A percentile compares a stretch with the other conserved stretches of the same genome.
Evolutionary conservation across 257 asterid genomes (phyloP).

Genomic region (Catharanthus roseus): DNA sequence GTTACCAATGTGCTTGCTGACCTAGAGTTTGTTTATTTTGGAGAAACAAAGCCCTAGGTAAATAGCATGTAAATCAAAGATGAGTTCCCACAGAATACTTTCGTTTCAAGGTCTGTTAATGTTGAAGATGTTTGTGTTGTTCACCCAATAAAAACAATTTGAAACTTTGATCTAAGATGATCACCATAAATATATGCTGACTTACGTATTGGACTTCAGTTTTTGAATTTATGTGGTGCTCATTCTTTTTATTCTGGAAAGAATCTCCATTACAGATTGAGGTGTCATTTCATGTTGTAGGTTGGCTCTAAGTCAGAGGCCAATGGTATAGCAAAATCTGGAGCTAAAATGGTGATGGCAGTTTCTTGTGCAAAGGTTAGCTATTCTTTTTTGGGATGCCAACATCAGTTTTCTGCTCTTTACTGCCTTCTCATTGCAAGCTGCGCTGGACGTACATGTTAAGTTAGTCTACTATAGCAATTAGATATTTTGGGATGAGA

Average conservation of each 20-base stretch:
- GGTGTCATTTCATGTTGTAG: constrained; percentile 31
- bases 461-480: background rate
- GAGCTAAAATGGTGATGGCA: constrained; percentile 99
- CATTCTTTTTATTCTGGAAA: background rate
- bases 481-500: background rate
- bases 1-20: background rate
- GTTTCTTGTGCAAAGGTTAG: constrained; percentile 97
- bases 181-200: background rate
- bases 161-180: background rate
- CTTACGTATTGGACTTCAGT: background rate
- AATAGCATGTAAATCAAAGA: background rate
- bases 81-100: background rate
- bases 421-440: background rate
- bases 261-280: background rate
- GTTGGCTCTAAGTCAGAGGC: constrained; percentile 99
- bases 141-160: background rate
- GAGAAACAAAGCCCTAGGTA: background rate
- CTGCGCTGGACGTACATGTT: background rate
- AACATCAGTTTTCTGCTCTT: background rate
- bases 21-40: background rate
- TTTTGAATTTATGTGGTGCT: background rate
- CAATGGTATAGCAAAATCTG: constrained; percentile 94
- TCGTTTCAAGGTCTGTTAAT: background rate
- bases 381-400: constrained; percentile 4
- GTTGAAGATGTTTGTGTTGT: no score